Conservation (phyloP, 1,284 basidiomycete species). For the Porodaedalea pini region DNA sequence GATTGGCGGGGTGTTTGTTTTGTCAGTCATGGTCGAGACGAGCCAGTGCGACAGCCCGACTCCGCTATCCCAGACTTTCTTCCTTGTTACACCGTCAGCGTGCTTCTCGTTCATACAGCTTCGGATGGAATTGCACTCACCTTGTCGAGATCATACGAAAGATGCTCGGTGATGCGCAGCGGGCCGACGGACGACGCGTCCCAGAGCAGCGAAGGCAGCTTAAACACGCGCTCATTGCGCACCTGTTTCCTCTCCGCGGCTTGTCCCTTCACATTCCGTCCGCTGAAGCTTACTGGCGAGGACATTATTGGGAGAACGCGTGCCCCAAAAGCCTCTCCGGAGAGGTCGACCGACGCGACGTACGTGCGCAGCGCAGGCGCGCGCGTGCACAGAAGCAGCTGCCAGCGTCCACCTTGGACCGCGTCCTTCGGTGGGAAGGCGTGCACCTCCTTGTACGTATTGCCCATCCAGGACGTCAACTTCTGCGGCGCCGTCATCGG, state of each 20-base stretch:
- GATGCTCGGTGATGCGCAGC: slow-evolving; percentile 69
- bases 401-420: slow-evolving; percentile 51
- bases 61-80: slow-evolving; percentile 95
- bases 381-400: slow-evolving; percentile 52
- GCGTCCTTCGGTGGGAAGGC: slow-evolving; percentile 57
- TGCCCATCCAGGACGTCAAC: slow-evolving; percentile 67
- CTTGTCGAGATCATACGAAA: slow-evolving; percentile 87
- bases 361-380: slow-evolving; percentile 17
- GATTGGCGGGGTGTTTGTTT: not conserved
- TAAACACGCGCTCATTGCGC: slow-evolving; percentile 60
- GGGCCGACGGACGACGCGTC: slow-evolving; percentile 2
- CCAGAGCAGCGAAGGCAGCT: slow-evolving; percentile 16
- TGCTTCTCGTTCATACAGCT: not conserved
- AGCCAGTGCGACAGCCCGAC: slow-evolving; percentile 79
- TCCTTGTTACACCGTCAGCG: slow-evolving; percentile 16
- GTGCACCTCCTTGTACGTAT: slow-evolving; percentile 68
- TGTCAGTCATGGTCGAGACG: slow-evolving; percentile 24
- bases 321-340: slow-evolving; percentile 21
- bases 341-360: slow-evolving; percentile 14
- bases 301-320: slow-evolving; percentile 59
- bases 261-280: slow-evolving; percentile 20
- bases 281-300: slow-evolving; percentile 55
- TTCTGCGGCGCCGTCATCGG: slow-evolving; percentile 39
- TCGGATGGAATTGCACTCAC: slow-evolving; percentile 45
- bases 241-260: slow-evolving; percentile 59